phyloP scores from a whole-genome alignment of 2,329 filamentous ascomycete genomes.

The Didymella glomerata region DNA sequence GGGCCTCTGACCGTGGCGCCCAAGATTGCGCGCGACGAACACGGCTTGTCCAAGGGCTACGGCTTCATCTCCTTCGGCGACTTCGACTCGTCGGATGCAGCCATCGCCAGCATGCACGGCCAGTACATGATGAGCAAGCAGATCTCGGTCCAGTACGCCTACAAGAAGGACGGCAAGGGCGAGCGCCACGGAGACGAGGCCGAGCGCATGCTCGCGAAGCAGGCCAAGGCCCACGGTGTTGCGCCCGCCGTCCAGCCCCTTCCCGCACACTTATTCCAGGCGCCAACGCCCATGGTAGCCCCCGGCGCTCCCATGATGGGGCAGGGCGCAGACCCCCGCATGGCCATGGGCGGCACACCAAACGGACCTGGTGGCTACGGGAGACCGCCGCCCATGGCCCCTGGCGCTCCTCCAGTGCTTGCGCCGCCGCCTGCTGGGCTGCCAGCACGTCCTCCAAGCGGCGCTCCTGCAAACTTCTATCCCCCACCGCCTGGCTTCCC shows the following conservation, averaged over 20 bases:
- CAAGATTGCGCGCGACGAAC: constrained; percentile 88
- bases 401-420: constrained; percentile 52
- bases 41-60: constrained; percentile 90
- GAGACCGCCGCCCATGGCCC: constrained; percentile 26
- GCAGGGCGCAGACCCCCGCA: constrained; percentile 44
- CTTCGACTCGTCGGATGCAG: constrained; percentile 93
- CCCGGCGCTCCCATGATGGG: constrained; percentile 41
- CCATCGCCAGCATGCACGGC: constrained; percentile 90
- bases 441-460: constrained; percentile 71
- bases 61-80: constrained; percentile 93
- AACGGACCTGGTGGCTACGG: constrained; percentile 53
- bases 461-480: constrained; percentile 57
- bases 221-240: constrained; percentile 94
- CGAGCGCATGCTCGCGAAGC: constrained; percentile 87
- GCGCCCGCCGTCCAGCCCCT: constrained; percentile 80
- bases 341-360: constrained; percentile 49
- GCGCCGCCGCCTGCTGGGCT: constrained; percentile 39
- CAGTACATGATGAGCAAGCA: constrained; percentile 98
- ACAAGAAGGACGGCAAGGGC: constrained; percentile 98
- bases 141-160: constrained; percentile 95
- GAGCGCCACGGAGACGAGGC: constrained; percentile 95
- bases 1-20: constrained; percentile 83
- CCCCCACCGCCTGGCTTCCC: constrained; percentile 42
- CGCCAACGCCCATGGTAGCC: constrained; percentile 34
- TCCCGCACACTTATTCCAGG: constrained; percentile 74